Percentiles rank a stretch among this genome's conserved stretches.
phyloP scores from a whole-genome alignment of 2,329 filamentous ascomycete species.

The Paracoccidioides brasiliensis region DNA sequence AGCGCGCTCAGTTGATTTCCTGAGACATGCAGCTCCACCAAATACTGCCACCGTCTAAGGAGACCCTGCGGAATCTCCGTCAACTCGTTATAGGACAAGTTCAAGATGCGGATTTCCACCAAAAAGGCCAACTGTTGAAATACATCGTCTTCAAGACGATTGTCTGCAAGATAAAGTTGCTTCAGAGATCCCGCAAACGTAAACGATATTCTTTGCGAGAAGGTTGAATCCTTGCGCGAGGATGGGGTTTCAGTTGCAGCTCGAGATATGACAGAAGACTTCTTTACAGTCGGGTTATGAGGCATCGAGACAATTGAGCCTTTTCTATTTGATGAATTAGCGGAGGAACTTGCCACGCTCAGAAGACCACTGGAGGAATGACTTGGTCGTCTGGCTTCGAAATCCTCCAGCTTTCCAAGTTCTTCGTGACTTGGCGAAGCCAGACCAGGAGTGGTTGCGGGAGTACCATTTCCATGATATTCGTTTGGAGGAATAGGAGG shows the following conservation, averaged over 20 bases:
- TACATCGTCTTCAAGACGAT: constrained; percentile 84
- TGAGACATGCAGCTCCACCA: constrained; percentile 86
- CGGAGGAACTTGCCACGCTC: constrained; percentile 62
- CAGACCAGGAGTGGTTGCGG: constrained; percentile 34
- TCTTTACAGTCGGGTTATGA: constrained; percentile 64
- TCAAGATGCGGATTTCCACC: constrained; percentile 72
- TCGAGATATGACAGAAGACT: constrained; percentile 70
- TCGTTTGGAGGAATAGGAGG: constrained; percentile 46
- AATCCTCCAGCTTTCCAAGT: constrained; percentile 51
- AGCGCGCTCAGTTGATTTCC: constrained; percentile 87
- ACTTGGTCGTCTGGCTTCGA: constrained; percentile 60
- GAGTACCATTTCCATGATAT: constrained; percentile 24
- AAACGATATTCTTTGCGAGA: constrained; percentile 64
- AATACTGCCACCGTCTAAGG: constrained; percentile 76
- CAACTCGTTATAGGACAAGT: constrained; percentile 88
- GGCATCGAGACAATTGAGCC: constrained; percentile 65
- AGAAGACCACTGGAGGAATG: constrained; percentile 66
- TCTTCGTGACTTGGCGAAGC: constrained; percentile 68
- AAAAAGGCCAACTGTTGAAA: constrained; percentile 82
- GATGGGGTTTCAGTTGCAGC: constrained; percentile 45
- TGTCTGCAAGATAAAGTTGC: constrained; percentile 82
- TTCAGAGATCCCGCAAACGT: constrained; percentile 81
- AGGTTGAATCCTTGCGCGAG: constrained; percentile 72
- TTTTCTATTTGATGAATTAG: constrained; percentile 50
- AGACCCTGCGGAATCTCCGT: constrained; percentile 83